phyloP scores from a whole-genome alignment of 148 eudicot species.

The Mesembryanthemum crystallinum region DNA sequence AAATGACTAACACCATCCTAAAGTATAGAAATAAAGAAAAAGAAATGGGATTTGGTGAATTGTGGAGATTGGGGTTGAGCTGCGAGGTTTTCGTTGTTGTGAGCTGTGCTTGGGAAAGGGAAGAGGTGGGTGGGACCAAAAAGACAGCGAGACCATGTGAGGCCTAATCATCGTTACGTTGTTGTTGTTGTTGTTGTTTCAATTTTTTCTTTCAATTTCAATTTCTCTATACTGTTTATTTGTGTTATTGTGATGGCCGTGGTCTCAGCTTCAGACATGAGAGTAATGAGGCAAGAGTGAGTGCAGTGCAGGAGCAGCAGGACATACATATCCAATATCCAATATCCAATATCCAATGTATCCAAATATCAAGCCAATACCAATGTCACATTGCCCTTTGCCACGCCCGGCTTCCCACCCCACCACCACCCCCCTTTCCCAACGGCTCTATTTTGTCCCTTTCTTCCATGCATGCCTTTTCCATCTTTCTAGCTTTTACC shows the following conservation, averaged over 20 bases:
- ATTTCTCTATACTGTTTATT: no score
- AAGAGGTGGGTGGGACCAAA: constrained; percentile 22
- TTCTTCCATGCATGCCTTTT: background rate
- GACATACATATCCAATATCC: no score
- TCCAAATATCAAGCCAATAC: no score
- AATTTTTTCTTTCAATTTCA: no score
- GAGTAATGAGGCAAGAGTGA: no score
- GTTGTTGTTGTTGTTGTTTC: background rate
- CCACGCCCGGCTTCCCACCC: background rate
- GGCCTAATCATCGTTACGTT: constrained; percentile 15
- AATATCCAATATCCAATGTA: no score
- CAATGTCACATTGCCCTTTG: constrained; percentile 4
- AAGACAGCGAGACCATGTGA: constrained; percentile 43
- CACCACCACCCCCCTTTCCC: background rate
- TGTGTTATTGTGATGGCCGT: no score
- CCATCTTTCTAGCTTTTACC: background rate
- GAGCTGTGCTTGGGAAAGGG: background rate
- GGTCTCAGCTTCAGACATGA: no score
- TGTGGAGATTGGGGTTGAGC: background rate
- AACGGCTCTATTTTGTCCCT: constrained; percentile 31
- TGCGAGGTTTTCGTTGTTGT: background rate
- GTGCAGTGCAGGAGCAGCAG: no score
- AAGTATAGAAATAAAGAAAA: no score
- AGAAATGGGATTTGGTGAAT: background rate
- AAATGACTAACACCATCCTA: no score